These are phyloP conservation scores for Periconia digitata DNA, from an alignment of 2,329 filamentous ascomycete genomes.

Conservation along the genomic window DNA sequence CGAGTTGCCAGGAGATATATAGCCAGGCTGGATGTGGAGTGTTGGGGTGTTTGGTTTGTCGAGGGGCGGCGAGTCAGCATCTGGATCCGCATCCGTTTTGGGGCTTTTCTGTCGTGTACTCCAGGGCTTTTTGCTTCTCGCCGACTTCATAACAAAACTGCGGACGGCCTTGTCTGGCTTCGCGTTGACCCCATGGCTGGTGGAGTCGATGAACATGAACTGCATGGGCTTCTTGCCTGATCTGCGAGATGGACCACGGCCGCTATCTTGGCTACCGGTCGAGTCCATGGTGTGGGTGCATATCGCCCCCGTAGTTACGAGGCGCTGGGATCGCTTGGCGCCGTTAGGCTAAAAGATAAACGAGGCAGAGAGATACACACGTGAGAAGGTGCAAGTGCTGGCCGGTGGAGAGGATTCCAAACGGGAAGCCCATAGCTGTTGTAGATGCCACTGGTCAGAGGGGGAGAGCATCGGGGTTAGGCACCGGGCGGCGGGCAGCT, in stretches of 20 bases:
- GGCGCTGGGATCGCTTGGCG: conserved; percentile 7
- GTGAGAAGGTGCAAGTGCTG: not conserved
- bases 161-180: conserved; percentile 35
- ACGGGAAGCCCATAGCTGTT: conserved; percentile 15
- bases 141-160: conserved; percentile 42
- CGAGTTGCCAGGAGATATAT: conserved; percentile 1
- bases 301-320: conserved; percentile 6
- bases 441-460: not conserved
- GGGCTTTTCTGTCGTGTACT: conserved; percentile 31
- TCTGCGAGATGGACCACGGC: conserved; percentile 5
- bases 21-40: conserved; percentile 3
- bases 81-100: conserved; percentile 9
- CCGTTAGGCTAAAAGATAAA: conserved; percentile 2
- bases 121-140: conserved; percentile 34
- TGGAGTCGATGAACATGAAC: conserved; percentile 42
- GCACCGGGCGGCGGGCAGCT: not conserved
- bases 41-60: not conserved
- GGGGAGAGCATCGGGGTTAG: not conserved
- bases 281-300: conserved; percentile 11
- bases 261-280: conserved; percentile 6
- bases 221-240: conserved; percentile 19
- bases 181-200: conserved; percentile 27
- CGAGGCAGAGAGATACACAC: not conserved
- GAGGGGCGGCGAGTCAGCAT: conserved; percentile 4
- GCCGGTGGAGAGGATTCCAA: conserved; percentile 6